These are phyloP conservation scores for Pythium oligandrum DNA, from an alignment of 352 stramenopile genomes.

Conservation along the genomic window DNA sequence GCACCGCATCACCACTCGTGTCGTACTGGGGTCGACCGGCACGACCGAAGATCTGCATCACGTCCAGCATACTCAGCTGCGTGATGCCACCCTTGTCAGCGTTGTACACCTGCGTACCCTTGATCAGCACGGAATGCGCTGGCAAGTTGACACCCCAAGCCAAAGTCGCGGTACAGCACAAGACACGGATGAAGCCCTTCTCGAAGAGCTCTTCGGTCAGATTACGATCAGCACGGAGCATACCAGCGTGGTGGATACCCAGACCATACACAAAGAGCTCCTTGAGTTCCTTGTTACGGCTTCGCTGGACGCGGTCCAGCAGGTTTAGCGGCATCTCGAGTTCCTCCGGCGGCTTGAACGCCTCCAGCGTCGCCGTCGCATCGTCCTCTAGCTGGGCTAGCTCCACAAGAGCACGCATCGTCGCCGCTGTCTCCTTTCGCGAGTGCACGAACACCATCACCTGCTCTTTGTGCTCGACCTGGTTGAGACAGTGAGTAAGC, in stretches of 20 bases:
- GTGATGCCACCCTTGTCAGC: slow-evolving; percentile 97
- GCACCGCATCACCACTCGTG: slow-evolving; percentile 95
- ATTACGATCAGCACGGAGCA: slow-evolving; percentile 93
- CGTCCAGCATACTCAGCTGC: slow-evolving; percentile 98
- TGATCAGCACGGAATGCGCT: slow-evolving; percentile 98
- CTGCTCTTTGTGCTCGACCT: slow-evolving; percentile 66
- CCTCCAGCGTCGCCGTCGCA: slow-evolving; percentile 43
- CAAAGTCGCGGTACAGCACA: slow-evolving; percentile 99
- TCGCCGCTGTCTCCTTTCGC: slow-evolving; percentile 96
- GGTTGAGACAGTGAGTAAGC: slow-evolving; percentile 60
- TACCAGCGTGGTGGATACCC: slow-evolving; percentile 98
- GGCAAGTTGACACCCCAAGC: slow-evolving; percentile 99
- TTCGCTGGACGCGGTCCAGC: slow-evolving; percentile 86
- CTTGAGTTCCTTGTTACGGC: slow-evolving; percentile 93
- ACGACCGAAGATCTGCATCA: slow-evolving; percentile 99
- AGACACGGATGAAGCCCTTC: slow-evolving; percentile 93
- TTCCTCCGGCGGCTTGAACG: slow-evolving; percentile 52
- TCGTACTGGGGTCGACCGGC: slow-evolving; percentile 99
- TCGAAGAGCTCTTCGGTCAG: slow-evolving; percentile 98
- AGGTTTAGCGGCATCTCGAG: slow-evolving; percentile 37
- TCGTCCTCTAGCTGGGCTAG: slow-evolving; percentile 70
- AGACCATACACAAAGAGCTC: slow-evolving; percentile 93
- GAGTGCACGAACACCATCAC: slow-evolving; percentile 99
- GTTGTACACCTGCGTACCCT: slow-evolving; percentile 99
- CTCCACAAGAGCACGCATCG: slow-evolving; percentile 91